A percentile compares a stretch with the other conserved stretches of the same genome.
phyloP scores from a whole-genome alignment of 768 basidiomycete genomes.

The Epithele typhae region DNA sequence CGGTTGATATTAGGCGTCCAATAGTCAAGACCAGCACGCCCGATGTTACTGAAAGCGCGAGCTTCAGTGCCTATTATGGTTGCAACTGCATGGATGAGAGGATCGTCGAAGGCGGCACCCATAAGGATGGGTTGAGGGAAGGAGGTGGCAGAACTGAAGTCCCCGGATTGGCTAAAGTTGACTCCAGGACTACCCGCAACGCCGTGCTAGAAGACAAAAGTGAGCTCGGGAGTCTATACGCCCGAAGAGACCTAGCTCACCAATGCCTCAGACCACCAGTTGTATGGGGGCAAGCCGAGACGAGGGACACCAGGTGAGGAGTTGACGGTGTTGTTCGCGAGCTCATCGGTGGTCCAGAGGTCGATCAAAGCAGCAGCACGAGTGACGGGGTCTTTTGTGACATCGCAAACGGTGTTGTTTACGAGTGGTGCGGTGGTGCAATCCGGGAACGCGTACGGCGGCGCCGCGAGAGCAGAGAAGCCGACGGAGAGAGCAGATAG shows the following conservation, averaged over 20 bases:
- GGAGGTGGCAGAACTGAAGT: slow-evolving; percentile 54
- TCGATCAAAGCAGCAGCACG: slow-evolving; percentile 46
- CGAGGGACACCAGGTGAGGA: slow-evolving; percentile 47
- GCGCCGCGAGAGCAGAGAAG: background rate
- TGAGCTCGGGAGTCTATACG: background rate
- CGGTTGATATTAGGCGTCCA: slow-evolving; percentile 48
- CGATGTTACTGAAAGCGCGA: slow-evolving; percentile 53
- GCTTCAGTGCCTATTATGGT: slow-evolving; percentile 52
- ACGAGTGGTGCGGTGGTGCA: slow-evolving; percentile 43
- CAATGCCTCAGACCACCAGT: slow-evolving; percentile 60
- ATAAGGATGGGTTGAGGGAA: slow-evolving; percentile 55
- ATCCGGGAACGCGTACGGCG: slow-evolving; percentile 37
- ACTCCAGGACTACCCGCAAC: slow-evolving; percentile 51
- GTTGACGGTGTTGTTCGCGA: slow-evolving; percentile 49
- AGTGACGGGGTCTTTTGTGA: slow-evolving; percentile 36
- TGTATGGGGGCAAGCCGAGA: slow-evolving; percentile 51
- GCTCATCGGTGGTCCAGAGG: slow-evolving; percentile 46
- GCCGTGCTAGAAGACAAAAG: slow-evolving; percentile 36
- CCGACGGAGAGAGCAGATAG: slow-evolving; percentile 2
- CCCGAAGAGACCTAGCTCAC: slow-evolving; percentile 26
- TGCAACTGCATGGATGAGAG: slow-evolving; percentile 45
- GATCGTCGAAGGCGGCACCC: slow-evolving; percentile 52
- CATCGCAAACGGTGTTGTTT: slow-evolving; percentile 44
- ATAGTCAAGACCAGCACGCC: slow-evolving; percentile 49
- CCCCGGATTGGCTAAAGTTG: slow-evolving; percentile 42